These are phyloP conservation scores for Coniferiporia sulphurascens DNA, from an alignment of 1,284 basidiomycete genomes.

Conservation along the genomic window DNA sequence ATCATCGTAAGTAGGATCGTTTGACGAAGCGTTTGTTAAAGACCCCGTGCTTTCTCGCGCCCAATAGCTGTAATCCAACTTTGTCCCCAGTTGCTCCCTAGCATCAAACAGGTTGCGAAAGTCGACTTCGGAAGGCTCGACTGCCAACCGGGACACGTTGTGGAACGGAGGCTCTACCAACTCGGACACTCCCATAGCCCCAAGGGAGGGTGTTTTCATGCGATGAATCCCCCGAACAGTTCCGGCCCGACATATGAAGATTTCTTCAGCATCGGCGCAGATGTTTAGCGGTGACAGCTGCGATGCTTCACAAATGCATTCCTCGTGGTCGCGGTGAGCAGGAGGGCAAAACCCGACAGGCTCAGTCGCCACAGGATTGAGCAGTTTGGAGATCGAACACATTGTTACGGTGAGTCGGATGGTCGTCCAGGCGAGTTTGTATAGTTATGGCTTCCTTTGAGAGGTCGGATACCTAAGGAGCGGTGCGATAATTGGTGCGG, in stretches of 20 bases:
- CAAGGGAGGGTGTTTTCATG: too few species aligned
- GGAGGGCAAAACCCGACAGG: neutral
- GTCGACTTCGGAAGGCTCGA: neutral
- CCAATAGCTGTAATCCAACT: neutral
- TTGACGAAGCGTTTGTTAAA: neutral
- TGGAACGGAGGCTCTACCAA: too few species aligned
- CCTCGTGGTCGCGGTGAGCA: neutral
- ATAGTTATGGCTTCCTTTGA: too few species aligned
- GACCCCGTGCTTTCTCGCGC: neutral
- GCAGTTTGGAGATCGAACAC: neutral
- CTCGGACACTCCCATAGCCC: too few species aligned
- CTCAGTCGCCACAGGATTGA: neutral
- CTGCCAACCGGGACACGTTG: neutral
- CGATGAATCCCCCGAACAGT: too few species aligned
- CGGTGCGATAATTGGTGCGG: too few species aligned
- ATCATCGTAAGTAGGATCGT: neutral
- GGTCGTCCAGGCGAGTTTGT: too few species aligned
- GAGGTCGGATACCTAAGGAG: too few species aligned
- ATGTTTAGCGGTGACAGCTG: too few species aligned
- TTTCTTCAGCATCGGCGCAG: too few species aligned
- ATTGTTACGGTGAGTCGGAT: neutral
- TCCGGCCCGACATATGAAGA: too few species aligned
- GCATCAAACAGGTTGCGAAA: neutral
- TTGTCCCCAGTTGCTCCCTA: neutral
- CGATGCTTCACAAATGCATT: too few species aligned